Evolutionary conservation across 179 eudicot genomes (phyloP).

Genomic region (Vitellaria paradoxa): DNA sequence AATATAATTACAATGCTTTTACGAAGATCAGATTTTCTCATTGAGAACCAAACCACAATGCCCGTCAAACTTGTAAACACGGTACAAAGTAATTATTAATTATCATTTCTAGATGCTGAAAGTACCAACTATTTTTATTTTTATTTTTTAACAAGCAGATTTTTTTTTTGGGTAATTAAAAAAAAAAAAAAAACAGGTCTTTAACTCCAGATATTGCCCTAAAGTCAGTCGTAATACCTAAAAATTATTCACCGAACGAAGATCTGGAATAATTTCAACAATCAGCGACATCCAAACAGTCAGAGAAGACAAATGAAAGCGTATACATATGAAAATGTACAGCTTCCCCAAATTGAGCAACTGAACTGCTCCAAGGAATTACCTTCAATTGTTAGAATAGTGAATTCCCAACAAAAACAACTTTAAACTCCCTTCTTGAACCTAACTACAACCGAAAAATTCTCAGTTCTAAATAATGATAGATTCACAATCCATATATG

Average conservation of each 20-base stretch:
- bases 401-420: not conserved
- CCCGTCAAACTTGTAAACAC: not conserved
- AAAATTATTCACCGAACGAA: not conserved
- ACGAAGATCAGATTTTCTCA: not conserved
- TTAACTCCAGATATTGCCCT: slow-evolving; percentile 2
- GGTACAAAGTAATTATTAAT: not conserved
- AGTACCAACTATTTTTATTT: not conserved
- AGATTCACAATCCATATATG: not conserved
- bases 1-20: not conserved
- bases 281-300: not conserved
- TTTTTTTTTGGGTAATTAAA: too few species aligned
- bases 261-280: not conserved
- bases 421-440: not conserved
- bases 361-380: not conserved
- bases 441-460: not conserved
- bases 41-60: not conserved
- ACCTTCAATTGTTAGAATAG: not conserved
- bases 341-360: slow-evolving; percentile 1
- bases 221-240: not conserved
- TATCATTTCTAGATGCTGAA: not conserved
- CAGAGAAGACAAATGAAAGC: not conserved
- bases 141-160: too few species aligned
- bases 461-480: not conserved
- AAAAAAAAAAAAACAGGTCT: not conserved
- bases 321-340: not conserved